phyloP scores from a whole-genome alignment of 208 protist genomes.

The Crithidia sp. region DNA sequence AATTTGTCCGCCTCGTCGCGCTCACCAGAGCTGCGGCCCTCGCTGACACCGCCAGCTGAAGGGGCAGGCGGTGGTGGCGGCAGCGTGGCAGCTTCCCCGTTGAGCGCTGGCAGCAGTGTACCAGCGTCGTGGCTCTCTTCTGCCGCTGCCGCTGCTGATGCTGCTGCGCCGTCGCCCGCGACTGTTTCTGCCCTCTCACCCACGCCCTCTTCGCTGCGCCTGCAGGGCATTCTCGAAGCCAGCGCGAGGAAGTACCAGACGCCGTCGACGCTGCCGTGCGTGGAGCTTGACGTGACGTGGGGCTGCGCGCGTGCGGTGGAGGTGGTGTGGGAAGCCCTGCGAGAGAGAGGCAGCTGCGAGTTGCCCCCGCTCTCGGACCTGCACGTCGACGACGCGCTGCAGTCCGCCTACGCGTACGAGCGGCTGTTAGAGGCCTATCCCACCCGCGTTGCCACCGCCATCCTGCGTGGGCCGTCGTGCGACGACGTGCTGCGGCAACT shows the following conservation, averaged over 20 bases:
- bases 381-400: slow-evolving; percentile 38
- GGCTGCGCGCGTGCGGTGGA: slow-evolving; percentile 20
- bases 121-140: slow-evolving; percentile 11
- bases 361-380: slow-evolving; percentile 52
- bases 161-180: background rate
- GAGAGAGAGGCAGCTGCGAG: slow-evolving; percentile 31
- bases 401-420: slow-evolving; percentile 50
- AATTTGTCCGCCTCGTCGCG: slow-evolving; percentile 1
- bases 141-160: background rate
- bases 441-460: slow-evolving; percentile 34
- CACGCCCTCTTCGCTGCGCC: slow-evolving; percentile 17
- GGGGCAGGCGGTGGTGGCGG: background rate
- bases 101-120: background rate
- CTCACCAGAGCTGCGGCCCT: slow-evolving; percentile 20
- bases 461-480: slow-evolving; percentile 36
- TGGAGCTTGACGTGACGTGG: slow-evolving; percentile 63
- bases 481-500: slow-evolving; percentile 28
- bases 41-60: background rate
- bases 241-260: slow-evolving; percentile 42
- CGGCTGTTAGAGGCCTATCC: slow-evolving; percentile 44
- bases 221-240: slow-evolving; percentile 55
- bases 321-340: slow-evolving; percentile 55
- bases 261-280: slow-evolving; percentile 32
- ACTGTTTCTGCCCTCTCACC: background rate
- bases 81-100: background rate